These are phyloP conservation scores for Talaromyces trachyspermus DNA, from an alignment of 495 filamentous ascomycete genomes.

Conservation along the genomic window DNA sequence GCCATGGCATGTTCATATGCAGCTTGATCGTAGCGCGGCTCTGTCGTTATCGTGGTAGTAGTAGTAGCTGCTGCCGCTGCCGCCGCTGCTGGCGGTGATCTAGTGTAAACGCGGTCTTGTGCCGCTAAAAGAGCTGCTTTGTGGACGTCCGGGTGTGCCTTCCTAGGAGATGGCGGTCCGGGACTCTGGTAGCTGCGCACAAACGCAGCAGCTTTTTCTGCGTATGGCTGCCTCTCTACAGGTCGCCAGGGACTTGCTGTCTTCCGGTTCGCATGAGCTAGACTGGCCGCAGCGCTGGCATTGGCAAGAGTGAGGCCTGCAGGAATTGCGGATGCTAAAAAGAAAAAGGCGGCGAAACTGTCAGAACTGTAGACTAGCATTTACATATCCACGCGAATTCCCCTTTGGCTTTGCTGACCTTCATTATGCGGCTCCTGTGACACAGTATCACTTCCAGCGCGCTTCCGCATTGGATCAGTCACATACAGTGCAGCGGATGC, in stretches of 20 bases:
- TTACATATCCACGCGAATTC: too few relatives aligned
- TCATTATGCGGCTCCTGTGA: conserved; percentile 25
- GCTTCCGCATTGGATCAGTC: conserved; percentile 35
- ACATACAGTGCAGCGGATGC: conserved; percentile 48
- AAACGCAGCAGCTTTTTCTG: conserved; percentile 59
- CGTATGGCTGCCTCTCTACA: conserved; percentile 49
- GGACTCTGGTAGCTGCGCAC: conserved; percentile 61
- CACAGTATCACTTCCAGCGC: conserved; percentile 37
- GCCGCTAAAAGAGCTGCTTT: conserved; percentile 68
- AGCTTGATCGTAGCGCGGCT: conserved; percentile 4
- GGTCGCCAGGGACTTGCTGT: conserved; percentile 55
- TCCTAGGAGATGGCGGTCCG: conserved; percentile 44
- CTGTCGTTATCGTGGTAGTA: conserved; percentile 27
- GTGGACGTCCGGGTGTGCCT: conserved; percentile 52
- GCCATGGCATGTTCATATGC: conserved; percentile 18
- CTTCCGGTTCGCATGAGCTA: conserved; percentile 65
- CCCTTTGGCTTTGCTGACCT: background rate
- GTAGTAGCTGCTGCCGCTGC: too few relatives aligned
- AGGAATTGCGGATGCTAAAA: conserved; percentile 1
- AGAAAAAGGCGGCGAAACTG: too few relatives aligned
- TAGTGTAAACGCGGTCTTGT: conserved; percentile 43
- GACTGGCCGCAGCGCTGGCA: conserved; percentile 62
- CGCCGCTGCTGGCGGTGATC: conserved; percentile 29
- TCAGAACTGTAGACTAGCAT: too few relatives aligned
- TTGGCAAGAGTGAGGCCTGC: conserved; percentile 59